Base-by-base conservation (phyloP, 768 basidiomycete genomes). In the Ephemerocybe angulata region DNA sequence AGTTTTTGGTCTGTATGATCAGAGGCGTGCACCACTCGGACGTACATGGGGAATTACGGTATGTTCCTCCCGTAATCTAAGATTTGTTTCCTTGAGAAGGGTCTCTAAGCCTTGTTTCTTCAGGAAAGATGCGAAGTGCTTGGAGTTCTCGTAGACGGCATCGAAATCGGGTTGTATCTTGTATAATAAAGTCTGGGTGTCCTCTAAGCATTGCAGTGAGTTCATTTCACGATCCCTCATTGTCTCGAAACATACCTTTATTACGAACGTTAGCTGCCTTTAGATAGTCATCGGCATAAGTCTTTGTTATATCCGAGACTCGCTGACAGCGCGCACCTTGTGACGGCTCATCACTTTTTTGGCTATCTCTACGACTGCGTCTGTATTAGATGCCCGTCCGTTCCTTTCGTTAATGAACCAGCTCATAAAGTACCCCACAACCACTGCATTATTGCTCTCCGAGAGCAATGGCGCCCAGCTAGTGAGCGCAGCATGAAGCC, bases 371-470 rank as follows among this genome's bases (percentile, higher is more conserved):
- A n/a, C n/a, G n/a, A n/a, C n/a, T n/a, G n/a, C n/a, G n/a, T n/a
- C n/a, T 41, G 35, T 40, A 5, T 28, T 27, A 7, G 15, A 4
- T 3, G 47, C 29, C 27, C 38, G 22, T 63, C 70, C 58, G 55
- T 62, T 15, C 52, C 56, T 13, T 31, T 60, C 28, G 2, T 31
- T 8, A 25, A 47, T 30, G 7, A 50, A 17, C 76, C 76, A 77
- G 52, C 77, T 77, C 79, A 80, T 76, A 53, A 74, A 78, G 52
- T 76, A 75, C 15, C 72, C 75, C 5, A 77, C 57, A 5, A 81
- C 61, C 0, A 72, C 56, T 4, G 76, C 70, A 30, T 58, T 46
- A 13, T 53, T 49, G 17, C 61, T 70, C 4, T 62, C 56, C n/a
- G 60, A 57, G 15, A 81, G 67, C 3, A 78, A 52, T 10, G 73